A percentile compares a stretch with the other conserved stretches of the same genome.
phyloP scores from a whole-genome alignment of 2,329 filamentous ascomycete genomes.

The Metarhizium brunneum region DNA sequence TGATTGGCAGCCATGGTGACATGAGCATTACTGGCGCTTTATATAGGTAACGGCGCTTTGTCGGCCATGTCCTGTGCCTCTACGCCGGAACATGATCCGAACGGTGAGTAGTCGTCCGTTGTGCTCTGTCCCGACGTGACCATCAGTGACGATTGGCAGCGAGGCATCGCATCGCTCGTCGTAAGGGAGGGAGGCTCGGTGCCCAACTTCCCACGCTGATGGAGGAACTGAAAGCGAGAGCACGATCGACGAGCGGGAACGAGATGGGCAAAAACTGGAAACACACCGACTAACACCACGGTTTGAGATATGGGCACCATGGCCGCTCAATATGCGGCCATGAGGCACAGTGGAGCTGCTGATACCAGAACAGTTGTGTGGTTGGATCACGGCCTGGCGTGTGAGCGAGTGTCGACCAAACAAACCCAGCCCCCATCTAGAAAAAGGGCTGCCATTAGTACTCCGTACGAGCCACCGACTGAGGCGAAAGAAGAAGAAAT shows the following conservation, averaged over 20 bases:
- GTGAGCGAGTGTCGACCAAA: neutral
- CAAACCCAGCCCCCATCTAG: neutral
- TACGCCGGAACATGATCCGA: neutral
- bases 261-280: conserved; percentile 17
- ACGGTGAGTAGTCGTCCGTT: neutral
- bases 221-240: neutral
- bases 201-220: conserved; percentile 5
- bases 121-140: neutral
- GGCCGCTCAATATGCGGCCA: conserved; percentile 25
- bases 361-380: conserved; percentile 14
- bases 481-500: neutral
- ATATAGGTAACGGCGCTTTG: neutral
- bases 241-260: conserved; percentile 13
- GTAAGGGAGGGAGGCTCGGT: conserved; percentile 3
- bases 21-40: neutral
- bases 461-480: neutral
- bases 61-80: neutral
- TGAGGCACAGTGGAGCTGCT: conserved; percentile 23
- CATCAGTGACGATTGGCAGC: neutral
- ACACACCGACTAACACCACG: conserved; percentile 26
- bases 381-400: conserved; percentile 13
- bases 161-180: neutral
- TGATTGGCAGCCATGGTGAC: neutral
- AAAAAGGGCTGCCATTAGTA: neutral
- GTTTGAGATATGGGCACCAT: conserved; percentile 10